phyloP scores from a whole-genome alignment of 306 rosid genomes.

The Prunus kanzakura region DNA sequence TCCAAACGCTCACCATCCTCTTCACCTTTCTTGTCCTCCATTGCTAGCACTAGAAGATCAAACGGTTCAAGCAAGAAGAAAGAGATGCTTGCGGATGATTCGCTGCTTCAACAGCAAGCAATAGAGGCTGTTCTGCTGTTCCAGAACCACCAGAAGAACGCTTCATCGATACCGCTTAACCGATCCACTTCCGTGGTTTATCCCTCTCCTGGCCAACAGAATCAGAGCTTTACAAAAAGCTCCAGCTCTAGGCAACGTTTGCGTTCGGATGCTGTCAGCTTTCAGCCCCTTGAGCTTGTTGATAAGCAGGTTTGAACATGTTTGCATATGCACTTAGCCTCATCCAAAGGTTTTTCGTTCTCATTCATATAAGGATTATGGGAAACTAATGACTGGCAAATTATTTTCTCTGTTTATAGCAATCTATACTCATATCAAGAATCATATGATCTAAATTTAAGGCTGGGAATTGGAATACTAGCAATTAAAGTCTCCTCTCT shows the following conservation, averaged over 20 bases:
- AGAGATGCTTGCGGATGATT: conserved; percentile 2
- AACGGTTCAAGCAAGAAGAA: conserved; percentile 12
- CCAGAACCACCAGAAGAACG: conserved; percentile 21
- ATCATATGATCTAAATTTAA: too few relatives aligned
- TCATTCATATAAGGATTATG: too few relatives aligned
- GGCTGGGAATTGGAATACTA: neutral
- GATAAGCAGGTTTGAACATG: conserved; percentile 17
- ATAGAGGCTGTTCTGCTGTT: conserved; percentile 28
- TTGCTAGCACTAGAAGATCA: neutral
- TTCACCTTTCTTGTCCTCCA: conserved; percentile 4
- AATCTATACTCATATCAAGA: neutral
- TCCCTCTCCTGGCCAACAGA: conserved; percentile 6
- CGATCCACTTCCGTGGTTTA: conserved; percentile 32
- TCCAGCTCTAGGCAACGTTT: conserved; percentile 23
- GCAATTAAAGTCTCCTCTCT: neutral
- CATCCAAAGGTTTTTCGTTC: neutral
- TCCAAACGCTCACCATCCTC: conserved; percentile 6
- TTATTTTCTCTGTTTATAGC: neutral
- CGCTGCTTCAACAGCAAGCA: conserved; percentile 23
- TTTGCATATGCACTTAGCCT: neutral
- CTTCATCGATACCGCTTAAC: neutral
- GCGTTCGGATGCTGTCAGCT: conserved; percentile 4
- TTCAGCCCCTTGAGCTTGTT: conserved; percentile 28
- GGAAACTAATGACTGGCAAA: neutral
- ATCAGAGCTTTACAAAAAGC: conserved; percentile 13